phyloP scores from a whole-genome alignment of 2,329 filamentous ascomycete species.

The Aspergillus texensis region DNA sequence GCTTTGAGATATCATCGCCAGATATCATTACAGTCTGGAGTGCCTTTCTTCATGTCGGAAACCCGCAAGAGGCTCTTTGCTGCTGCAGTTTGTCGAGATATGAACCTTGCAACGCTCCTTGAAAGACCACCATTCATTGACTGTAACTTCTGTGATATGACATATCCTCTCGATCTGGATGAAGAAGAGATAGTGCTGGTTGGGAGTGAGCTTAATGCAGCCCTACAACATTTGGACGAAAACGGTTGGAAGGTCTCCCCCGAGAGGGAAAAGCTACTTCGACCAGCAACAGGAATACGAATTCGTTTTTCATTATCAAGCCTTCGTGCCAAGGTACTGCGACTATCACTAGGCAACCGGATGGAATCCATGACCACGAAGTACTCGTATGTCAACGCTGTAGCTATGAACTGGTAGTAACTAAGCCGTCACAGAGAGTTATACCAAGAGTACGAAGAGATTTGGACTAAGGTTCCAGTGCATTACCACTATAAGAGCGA shows the following conservation, averaged over 20 bases:
- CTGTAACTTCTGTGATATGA: constrained; percentile 31
- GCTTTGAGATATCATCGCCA: constrained; percentile 6
- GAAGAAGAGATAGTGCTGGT: constrained; percentile 26
- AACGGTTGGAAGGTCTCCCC: constrained; percentile 9
- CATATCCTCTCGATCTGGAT: constrained; percentile 31
- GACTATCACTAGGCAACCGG: constrained; percentile 12
- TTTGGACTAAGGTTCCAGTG: neutral
- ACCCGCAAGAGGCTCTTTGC: constrained; percentile 30
- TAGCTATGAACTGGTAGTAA: no score
- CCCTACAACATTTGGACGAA: constrained; percentile 11
- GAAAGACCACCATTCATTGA: constrained; percentile 34
- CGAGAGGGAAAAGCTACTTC: neutral
- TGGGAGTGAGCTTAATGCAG: constrained; percentile 10
- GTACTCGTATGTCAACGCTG: neutral
- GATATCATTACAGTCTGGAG: neutral
- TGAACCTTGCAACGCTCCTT: constrained; percentile 32
- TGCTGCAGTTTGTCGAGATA: constrained; percentile 29
- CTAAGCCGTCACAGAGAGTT: neutral
- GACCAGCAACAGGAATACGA: constrained; percentile 6
- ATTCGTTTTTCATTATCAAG: constrained; percentile 4
- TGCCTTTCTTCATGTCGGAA: constrained; percentile 32
- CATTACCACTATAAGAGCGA: constrained; percentile 3
- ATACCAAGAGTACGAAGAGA: neutral
- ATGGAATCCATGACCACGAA: neutral
- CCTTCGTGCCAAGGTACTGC: constrained; percentile 14